These are phyloP conservation scores for Pinus tabuliformis DNA, from an alignment of 75 land plant species.

Conservation along the genomic window DNA sequence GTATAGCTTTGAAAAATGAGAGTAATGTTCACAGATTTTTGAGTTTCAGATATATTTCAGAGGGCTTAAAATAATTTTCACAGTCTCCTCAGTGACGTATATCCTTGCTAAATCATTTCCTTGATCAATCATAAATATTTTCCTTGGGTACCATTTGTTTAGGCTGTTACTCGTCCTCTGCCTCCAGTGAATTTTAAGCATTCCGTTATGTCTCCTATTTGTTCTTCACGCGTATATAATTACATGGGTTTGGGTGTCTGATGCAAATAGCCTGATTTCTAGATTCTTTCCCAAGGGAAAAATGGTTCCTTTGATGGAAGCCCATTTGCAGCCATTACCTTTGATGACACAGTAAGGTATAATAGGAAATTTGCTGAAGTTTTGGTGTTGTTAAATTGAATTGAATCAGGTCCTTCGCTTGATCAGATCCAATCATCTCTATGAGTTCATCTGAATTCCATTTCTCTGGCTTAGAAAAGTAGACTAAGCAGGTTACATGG, in stretches of 20 bases:
- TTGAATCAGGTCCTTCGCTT: background rate
- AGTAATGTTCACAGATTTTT: background rate
- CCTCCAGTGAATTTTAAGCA: background rate
- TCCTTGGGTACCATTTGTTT: background rate
- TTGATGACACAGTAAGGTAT: background rate
- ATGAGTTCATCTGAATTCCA: background rate
- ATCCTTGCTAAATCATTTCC: background rate
- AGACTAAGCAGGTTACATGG: background rate
- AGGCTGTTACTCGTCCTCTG: no score
- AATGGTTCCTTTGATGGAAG: no score
- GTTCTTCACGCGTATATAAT: background rate
- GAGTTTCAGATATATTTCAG: no score
- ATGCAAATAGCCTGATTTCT: background rate
- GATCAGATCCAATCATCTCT: no score
- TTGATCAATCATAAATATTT: background rate
- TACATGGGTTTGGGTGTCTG: background rate
- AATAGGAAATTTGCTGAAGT: background rate
- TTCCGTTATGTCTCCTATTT: background rate
- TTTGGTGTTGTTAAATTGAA: background rate
- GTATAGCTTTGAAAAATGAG: background rate
- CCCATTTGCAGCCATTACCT: background rate
- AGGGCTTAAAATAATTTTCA: background rate
- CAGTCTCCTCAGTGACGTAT: background rate
- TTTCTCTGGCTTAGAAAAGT: background rate
- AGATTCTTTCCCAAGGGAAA: background rate